Conservation (phyloP, 164 flowering plant species). For the Piper betle region DNA sequence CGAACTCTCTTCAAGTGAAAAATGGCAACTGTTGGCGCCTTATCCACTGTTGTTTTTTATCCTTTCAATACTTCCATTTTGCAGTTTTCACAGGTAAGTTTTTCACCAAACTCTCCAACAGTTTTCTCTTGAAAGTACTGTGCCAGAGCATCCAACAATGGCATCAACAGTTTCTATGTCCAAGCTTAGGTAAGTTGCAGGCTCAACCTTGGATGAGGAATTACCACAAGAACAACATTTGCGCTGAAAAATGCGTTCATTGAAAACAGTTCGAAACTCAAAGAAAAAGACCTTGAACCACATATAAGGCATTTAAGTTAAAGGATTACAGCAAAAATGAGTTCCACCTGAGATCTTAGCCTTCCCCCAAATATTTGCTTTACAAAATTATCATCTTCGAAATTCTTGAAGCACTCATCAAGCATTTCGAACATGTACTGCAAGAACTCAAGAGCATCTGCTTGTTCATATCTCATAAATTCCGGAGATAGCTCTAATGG, state of each 20-base stretch:
- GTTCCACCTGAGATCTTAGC: conserved; percentile 56
- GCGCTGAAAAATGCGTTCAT: conserved; percentile 67
- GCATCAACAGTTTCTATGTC: conserved; percentile 59
- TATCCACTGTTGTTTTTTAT: conserved; percentile 59
- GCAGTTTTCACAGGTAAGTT: conserved; percentile 63
- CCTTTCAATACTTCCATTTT: conserved; percentile 48
- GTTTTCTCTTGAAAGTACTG: conserved; percentile 73
- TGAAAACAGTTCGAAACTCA: too few relatives aligned
- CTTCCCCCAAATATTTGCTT: conserved; percentile 72
- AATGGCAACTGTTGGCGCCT: conserved; percentile 56
- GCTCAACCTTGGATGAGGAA: conserved; percentile 59
- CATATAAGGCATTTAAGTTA: too few relatives aligned
- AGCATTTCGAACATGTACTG: conserved; percentile 70
- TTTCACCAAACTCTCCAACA: conserved; percentile 49
- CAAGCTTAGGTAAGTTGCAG: conserved; percentile 65
- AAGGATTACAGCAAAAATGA: too few relatives aligned
- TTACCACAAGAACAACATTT: conserved; percentile 66
- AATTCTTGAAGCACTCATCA: conserved; percentile 27
- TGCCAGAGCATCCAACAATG: conserved; percentile 53
- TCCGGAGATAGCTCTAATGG: not conserved
- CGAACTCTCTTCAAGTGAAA: too few relatives aligned
- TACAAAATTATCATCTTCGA: conserved; percentile 33
- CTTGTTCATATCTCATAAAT: conserved; percentile 23
- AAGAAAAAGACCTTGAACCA: too few relatives aligned
- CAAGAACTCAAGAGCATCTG: conserved; percentile 95